Conservation (phyloP, 192 early-diverging fungal species). For the Umbelopsis ramanniana region DNA sequence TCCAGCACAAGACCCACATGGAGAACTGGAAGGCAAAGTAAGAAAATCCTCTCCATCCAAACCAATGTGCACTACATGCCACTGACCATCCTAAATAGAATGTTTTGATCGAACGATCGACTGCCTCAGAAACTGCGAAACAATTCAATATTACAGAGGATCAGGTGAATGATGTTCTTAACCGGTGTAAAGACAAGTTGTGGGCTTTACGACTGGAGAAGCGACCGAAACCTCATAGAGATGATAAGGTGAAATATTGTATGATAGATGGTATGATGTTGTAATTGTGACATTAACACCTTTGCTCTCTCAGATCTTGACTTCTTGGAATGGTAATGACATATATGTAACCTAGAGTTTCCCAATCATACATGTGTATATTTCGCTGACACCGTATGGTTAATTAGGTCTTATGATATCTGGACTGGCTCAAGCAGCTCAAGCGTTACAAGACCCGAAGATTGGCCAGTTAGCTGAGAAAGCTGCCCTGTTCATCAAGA, state of each 20-base stretch:
- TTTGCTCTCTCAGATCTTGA: slow-evolving; percentile 44
- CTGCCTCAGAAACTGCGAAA: slow-evolving; percentile 46
- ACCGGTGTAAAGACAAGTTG: slow-evolving; percentile 41
- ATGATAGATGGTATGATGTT: too few relatives aligned
- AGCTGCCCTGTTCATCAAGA: slow-evolving; percentile 52
- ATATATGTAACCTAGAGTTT: neutral
- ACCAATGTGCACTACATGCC: neutral
- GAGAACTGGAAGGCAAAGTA: slow-evolving; percentile 61
- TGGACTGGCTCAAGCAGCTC: slow-evolving; percentile 47
- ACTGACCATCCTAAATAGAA: slow-evolving; percentile 43
- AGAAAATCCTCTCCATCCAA: too few relatives aligned
- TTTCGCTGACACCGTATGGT: neutral
- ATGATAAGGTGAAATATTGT: slow-evolving; percentile 53
- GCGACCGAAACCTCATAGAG: slow-evolving; percentile 59
- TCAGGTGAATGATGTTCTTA: slow-evolving; percentile 38
- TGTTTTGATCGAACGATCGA: slow-evolving; percentile 52
- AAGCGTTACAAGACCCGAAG: slow-evolving; percentile 35
- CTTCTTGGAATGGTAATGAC: slow-evolving; percentile 61
- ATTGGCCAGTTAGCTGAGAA: slow-evolving; percentile 46
- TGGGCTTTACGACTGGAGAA: slow-evolving; percentile 42
- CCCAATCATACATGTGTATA: neutral
- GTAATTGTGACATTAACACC: neutral
- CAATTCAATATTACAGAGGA: slow-evolving; percentile 34
- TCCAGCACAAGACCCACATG: slow-evolving; percentile 57
- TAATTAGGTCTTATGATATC: slow-evolving; percentile 58